A percentile compares a stretch with the other conserved stretches of the same genome.
Conservation (phyloP, 2,329 filamentous ascomycete species). For the Penicillium sp. region DNA sequence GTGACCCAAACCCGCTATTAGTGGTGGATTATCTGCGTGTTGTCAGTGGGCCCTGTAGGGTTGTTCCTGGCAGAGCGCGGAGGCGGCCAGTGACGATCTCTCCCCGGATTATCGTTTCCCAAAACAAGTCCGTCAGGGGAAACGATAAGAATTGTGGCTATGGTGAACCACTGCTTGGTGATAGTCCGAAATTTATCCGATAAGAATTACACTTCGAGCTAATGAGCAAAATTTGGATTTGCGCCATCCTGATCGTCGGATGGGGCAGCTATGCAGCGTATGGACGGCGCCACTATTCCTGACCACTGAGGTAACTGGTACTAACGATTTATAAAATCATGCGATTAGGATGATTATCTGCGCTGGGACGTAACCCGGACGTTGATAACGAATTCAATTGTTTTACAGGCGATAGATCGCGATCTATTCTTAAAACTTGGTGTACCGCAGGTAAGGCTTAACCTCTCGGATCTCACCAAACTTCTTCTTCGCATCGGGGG, state of each 20-base stretch:
- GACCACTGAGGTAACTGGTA: not conserved
- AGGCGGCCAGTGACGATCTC: constrained; percentile 7
- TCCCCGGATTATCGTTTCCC: constrained; percentile 17
- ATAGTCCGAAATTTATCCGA: constrained; percentile 9
- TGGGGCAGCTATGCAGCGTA: not conserved
- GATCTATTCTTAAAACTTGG: constrained; percentile 16
- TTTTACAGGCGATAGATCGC: not conserved
- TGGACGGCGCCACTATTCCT: not conserved
- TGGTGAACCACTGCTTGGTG: not conserved
- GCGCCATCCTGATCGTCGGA: not conserved
- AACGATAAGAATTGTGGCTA: not conserved
- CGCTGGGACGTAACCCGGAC: not conserved
- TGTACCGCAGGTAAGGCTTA: constrained; percentile 48
- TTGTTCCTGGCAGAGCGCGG: not conserved
- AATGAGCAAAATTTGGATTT: not conserved
- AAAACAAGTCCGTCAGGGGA: constrained; percentile 15
- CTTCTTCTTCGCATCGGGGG: constrained; percentile 81
- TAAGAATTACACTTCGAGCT: not conserved
- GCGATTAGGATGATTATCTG: not conserved
- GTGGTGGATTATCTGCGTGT: not conserved
- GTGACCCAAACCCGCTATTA: not conserved
- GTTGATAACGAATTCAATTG: not conserved
- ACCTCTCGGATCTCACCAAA: constrained; percentile 71
- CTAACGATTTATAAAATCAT: not conserved
- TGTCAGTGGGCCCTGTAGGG: not conserved